Conservation (phyloP, 2,329 filamentous ascomycete species). For the Gliomastix tumulicola region DNA sequence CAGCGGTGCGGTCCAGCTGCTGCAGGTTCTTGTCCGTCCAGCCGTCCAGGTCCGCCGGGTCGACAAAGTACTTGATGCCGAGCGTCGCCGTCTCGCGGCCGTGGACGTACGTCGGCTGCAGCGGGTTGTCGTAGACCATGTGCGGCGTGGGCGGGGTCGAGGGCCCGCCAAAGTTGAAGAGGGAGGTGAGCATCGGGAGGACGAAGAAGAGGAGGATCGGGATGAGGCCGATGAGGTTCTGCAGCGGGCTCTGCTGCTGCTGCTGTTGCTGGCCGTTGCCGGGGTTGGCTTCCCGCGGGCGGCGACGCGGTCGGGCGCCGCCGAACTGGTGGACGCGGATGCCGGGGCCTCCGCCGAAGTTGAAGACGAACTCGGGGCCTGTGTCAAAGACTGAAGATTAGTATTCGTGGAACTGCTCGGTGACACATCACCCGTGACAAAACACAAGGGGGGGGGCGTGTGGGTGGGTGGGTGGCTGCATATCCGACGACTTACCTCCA, state of each 20-base stretch:
- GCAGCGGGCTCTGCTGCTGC: slow-evolving; percentile 43
- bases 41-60: slow-evolving; percentile 68
- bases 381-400: slow-evolving; percentile 56
- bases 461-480: too few species aligned
- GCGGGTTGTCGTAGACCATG: slow-evolving; percentile 68
- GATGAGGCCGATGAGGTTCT: slow-evolving; percentile 66
- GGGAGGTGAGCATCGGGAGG: slow-evolving; percentile 71
- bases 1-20: slow-evolving; percentile 71
- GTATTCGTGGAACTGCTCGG: not conserved
- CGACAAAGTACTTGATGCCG: slow-evolving; percentile 77
- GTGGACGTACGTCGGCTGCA: slow-evolving; percentile 66
- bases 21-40: slow-evolving; percentile 63
- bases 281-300: slow-evolving; percentile 60
- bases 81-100: slow-evolving; percentile 64
- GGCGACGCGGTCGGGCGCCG: slow-evolving; percentile 65
- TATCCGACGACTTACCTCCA: slow-evolving; percentile 26
- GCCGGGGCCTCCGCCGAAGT: slow-evolving; percentile 84
- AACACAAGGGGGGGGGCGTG: too few species aligned
- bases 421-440: not conserved
- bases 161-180: slow-evolving; percentile 53
- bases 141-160: slow-evolving; percentile 47
- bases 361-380: slow-evolving; percentile 89
- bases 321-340: slow-evolving; percentile 95
- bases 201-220: slow-evolving; percentile 87
- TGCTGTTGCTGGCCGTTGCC: slow-evolving; percentile 41